Conservation (phyloP, 495 filamentous ascomycete genomes). For the Chaetomium fimeti region DNA sequence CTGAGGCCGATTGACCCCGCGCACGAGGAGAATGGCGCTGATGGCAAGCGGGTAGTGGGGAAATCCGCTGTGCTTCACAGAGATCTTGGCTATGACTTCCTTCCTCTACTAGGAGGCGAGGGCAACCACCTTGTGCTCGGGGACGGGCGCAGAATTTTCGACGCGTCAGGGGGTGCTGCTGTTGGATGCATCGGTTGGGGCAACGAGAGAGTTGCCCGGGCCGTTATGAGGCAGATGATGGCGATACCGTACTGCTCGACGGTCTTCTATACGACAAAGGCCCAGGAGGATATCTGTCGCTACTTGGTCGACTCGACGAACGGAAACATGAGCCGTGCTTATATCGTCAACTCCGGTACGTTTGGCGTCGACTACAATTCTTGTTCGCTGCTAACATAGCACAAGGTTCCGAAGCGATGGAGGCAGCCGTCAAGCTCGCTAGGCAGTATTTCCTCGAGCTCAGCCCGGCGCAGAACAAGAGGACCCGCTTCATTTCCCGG, state of each 20-base stretch:
- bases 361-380: not conserved
- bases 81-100: conserved; percentile 33
- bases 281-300: conserved; percentile 44
- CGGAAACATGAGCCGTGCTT: conserved; percentile 46
- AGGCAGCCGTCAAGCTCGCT: conserved; percentile 59
- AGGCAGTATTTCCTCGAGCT: conserved; percentile 65
- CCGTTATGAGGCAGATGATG: conserved; percentile 44
- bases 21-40: not conserved
- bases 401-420: conserved; percentile 44
- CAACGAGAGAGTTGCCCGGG: conserved; percentile 43
- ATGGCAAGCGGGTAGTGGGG: not conserved
- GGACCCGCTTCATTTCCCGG: conserved; percentile 63
- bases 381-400: conserved; percentile 21
- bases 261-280: conserved; percentile 44
- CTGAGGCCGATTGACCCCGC: conserved; percentile 21
- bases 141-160: conserved; percentile 63
- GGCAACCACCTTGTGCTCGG: conserved; percentile 48
- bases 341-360: conserved; percentile 60
- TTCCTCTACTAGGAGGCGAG: conserved; percentile 28
- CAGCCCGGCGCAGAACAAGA: conserved; percentile 32
- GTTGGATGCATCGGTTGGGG: conserved; percentile 55
- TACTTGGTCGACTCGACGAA: conserved; percentile 47
- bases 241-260: conserved; percentile 47
- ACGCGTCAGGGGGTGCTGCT: conserved; percentile 57
- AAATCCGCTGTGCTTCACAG: conserved; percentile 41